phyloP scores from a whole-genome alignment of 176 grass and related monocot genomes.

The Hordeum vulgare region MorexV3_pseudomolecules_assembly NC_058520.1:129458474-129458973 shows the following conservation, averaged over 20 bases:
- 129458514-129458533: slow-evolving; percentile 1
- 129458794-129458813: too few relatives aligned
- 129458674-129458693: background rate
- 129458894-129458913: too few relatives aligned
- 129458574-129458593: background rate
- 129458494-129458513: background rate
- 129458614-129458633: background rate
- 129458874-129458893: background rate
- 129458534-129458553: background rate
- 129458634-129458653: background rate
- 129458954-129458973: background rate
- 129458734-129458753: background rate
- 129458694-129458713: background rate
- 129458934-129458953: background rate
- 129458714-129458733: background rate
- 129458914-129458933: too few relatives aligned
- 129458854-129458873: background rate
- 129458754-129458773: background rate
- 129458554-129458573: background rate
- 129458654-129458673: background rate
- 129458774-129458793: background rate
- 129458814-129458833: background rate
- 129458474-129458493: slow-evolving; percentile 20
- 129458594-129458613: background rate
- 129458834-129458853: background rate